These are phyloP conservation scores for Penicillium sp. DNA, from an alignment of 2,329 filamentous ascomycete genomes.

Conservation along the genomic window DNA sequence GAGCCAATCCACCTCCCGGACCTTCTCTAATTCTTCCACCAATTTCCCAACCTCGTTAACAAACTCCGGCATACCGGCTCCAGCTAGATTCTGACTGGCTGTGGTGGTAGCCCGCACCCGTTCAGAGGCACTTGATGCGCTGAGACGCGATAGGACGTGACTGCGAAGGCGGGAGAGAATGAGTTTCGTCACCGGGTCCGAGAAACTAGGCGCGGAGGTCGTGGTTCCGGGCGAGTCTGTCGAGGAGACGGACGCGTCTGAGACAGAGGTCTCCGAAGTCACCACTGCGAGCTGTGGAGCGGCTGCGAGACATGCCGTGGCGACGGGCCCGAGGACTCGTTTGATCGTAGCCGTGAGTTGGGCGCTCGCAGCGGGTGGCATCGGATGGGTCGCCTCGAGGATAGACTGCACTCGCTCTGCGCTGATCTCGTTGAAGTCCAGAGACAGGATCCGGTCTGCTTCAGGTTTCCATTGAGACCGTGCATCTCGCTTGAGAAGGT, in stretches of 20 bases:
- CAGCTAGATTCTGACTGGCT: constrained; percentile 58
- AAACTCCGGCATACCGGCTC: constrained; percentile 61
- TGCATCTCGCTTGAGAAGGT: constrained; percentile 62
- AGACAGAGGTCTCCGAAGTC: constrained; percentile 61
- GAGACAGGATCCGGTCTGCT: constrained; percentile 57
- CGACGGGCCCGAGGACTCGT: constrained; percentile 55
- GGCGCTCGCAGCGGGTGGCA: constrained; percentile 45
- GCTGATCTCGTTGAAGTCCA: constrained; percentile 44
- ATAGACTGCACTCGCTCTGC: constrained; percentile 45
- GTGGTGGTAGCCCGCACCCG: constrained; percentile 56
- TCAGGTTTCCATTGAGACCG: constrained; percentile 63
- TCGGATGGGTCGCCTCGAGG: constrained; percentile 49
- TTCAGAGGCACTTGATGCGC: constrained; percentile 60
- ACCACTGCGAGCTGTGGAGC: constrained; percentile 26
- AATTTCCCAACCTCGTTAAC: constrained; percentile 57
- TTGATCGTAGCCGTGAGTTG: constrained; percentile 48
- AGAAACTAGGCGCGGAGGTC: constrained; percentile 44
- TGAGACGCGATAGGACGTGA: constrained; percentile 55
- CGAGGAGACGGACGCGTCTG: neutral
- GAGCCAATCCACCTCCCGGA: constrained; percentile 59
- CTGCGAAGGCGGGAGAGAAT: constrained; percentile 58
- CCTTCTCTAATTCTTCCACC: constrained; percentile 56
- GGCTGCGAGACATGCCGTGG: constrained; percentile 36
- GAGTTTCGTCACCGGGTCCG: constrained; percentile 60
- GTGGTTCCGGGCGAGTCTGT: constrained; percentile 9